Percentiles rank a stretch among this genome's conserved stretches.
Conservation (phyloP, 305 asterid species). For the Fraxinus angustifolia region DNA sequence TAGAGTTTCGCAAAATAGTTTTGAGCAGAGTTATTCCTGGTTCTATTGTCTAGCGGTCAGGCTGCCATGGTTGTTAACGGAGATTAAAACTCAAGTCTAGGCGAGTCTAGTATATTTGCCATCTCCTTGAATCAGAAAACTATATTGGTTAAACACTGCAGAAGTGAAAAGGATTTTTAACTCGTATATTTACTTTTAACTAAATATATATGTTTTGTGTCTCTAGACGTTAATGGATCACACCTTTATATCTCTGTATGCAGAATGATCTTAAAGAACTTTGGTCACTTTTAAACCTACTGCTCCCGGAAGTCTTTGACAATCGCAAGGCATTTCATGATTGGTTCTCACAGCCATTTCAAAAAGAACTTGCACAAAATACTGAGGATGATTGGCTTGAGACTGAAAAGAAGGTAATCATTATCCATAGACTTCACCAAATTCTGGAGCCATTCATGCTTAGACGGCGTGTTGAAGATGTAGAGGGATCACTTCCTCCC, state of each 20-base stretch:
- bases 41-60: neutral
- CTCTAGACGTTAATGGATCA: neutral
- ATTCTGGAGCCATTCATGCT: constrained; percentile 99
- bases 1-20: neutral
- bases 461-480: constrained; percentile 99
- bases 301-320: constrained; percentile 98
- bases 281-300: constrained; percentile 93
- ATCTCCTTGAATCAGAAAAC: constrained; percentile 9
- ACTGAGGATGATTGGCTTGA: constrained; percentile 99
- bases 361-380: constrained; percentile 79
- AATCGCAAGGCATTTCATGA: constrained; percentile 95
- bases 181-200: neutral
- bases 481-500: constrained; percentile 99
- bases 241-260: constrained; percentile 27
- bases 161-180: neutral
- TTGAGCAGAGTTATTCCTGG: neutral
- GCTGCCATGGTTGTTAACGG: constrained; percentile 2
- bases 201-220: neutral
- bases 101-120: neutral
- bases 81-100: neutral
- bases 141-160: neutral
- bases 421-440: constrained; percentile 98
- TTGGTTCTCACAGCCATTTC: constrained; percentile 99
- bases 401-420: constrained; percentile 97
- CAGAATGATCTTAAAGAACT: constrained; percentile 99